Evolutionary conservation across 495 filamentous ascomycete species (phyloP).

Genomic region (Trichocladium uniseriatum): DNA sequence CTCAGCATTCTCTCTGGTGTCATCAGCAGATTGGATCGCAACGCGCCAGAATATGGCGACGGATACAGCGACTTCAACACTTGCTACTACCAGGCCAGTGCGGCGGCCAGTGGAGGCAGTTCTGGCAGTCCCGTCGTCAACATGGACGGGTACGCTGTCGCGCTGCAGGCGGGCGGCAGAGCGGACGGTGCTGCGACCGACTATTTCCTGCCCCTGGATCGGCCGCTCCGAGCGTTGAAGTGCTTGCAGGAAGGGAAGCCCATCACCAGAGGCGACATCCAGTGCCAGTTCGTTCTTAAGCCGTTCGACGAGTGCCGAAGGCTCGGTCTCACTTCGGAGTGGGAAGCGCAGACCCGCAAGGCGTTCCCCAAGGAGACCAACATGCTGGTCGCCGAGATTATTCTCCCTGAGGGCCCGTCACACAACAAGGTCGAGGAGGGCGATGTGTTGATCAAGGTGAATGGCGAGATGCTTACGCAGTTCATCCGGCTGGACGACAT

Average conservation of each 20-base stretch:
- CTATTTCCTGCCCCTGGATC: constrained; percentile 91
- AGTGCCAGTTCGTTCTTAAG: constrained; percentile 93
- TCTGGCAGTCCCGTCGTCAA: constrained; percentile 97
- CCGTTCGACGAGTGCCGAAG: constrained; percentile 96
- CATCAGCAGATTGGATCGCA: constrained; percentile 89
- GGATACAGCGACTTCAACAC: constrained; percentile 99
- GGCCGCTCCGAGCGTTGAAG: constrained; percentile 74
- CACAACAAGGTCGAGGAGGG: constrained; percentile 82
- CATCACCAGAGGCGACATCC: constrained; percentile 86
- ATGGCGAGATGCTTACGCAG: constrained; percentile 86
- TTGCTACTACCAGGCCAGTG: constrained; percentile 97
- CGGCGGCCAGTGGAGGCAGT: constrained; percentile 89
- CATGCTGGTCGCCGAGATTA: constrained; percentile 92
- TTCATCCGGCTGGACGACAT: constrained; percentile 92
- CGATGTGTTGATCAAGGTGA: constrained; percentile 91
- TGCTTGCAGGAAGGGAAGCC: constrained; percentile 68
- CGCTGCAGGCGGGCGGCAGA: constrained; percentile 88
- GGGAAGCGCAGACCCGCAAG: constrained; percentile 74
- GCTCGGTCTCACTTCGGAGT: constrained; percentile 72
- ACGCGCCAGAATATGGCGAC: constrained; percentile 96
- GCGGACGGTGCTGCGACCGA: constrained; percentile 93
- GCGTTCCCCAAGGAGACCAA: constrained; percentile 87
- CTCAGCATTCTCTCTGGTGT: constrained; percentile 96
- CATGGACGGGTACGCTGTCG: constrained; percentile 84
- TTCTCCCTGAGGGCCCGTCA: constrained; percentile 83